Percentiles rank a stretch among this genome's conserved stretches.
These are phyloP conservation scores for Alloteropsis semialata DNA, from an alignment of 176 grass and related monocot species.

Conservation along the genomic window DNA sequence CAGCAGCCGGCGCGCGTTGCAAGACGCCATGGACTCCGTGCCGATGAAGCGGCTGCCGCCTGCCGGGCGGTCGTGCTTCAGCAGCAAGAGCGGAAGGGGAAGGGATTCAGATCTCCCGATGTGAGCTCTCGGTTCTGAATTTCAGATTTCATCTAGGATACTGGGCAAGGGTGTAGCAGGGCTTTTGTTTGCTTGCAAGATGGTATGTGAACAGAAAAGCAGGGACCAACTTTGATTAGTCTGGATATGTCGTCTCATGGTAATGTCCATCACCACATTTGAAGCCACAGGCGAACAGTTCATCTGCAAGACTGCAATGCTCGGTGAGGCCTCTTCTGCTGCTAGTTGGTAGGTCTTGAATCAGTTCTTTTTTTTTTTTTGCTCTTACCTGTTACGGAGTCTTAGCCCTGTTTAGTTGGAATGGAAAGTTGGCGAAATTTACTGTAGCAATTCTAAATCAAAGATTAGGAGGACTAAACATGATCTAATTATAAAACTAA, in stretches of 20 bases:
- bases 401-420: too few relatives aligned
- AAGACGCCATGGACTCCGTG: constrained; percentile 14
- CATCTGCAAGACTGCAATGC: constrained; percentile 4
- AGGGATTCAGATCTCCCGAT: constrained; percentile 48
- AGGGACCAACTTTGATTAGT: constrained; percentile 17
- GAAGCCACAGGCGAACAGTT: constrained; percentile 16
- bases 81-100: constrained; percentile 45
- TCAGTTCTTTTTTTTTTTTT: background rate
- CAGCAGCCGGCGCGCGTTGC: constrained; percentile 17
- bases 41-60: constrained; percentile 61
- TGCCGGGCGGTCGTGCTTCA: constrained; percentile 53
- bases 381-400: too few relatives aligned
- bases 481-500: too few relatives aligned
- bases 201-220: constrained; percentile 6
- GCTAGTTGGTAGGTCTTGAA: background rate
- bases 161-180: too few relatives aligned
- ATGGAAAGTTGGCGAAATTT: too few relatives aligned
- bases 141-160: constrained; percentile 31
- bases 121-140: constrained; percentile 25
- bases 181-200: constrained; percentile 27
- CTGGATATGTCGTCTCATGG: constrained; percentile 18
- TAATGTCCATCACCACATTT: constrained; percentile 20
- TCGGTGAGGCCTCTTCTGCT: constrained; percentile 22
- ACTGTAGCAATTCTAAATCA: too few relatives aligned
- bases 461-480: too few relatives aligned